Base-by-base conservation (phyloP, 139 green algal genomes). In the Edaphochlamys debaryana region DNA sequence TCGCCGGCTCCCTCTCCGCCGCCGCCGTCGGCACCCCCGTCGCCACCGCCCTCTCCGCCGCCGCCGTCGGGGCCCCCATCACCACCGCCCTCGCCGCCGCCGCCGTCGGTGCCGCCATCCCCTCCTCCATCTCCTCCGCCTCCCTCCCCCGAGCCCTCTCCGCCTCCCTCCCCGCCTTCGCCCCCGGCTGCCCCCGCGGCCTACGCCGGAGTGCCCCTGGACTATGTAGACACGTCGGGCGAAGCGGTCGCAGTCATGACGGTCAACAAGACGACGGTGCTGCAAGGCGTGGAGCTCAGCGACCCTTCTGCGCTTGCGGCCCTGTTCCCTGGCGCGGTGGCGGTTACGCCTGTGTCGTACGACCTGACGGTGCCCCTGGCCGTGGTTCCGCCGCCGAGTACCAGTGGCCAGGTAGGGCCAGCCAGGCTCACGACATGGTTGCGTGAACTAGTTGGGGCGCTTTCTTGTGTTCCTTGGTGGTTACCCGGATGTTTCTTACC, bases 281-380 rank as follows among this genome's bases (percentile, higher is more conserved):
- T 81, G 7, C 7, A 29, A 19, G 60, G 41, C n/a, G 75, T 81
- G 9, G 75, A 81, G n/a, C 60, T 81, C 3, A 45, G 30, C 20
- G 60, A 81, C 41, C n/a, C 60, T 3, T 30, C 60, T 3, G 38
- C 58, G 2, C 30, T 81, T 4, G n/a, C 20, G 30, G 40, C 62
- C 30, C 60, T 72, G 4, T 81, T 81, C 19, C 75, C 75, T 0
- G 41, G 60, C 6, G 75, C 75, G 8, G 48, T 48, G 25, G n/a
- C 48, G 22, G 75, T 81, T 4, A 29, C 6, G 4, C 34, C 41
- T 0, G 19, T 62, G 2, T 41, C 60, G 15, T 81, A 60, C 30
- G n/a, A 71, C 15, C 37, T 72, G 30, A 17, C 15, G n/a, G 60
- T 81, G 20, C 75, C 75, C 9, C 62, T 81, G 40, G 4, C 5